These are phyloP conservation scores for Penicillium palitans DNA, from an alignment of 2,329 filamentous ascomycete species.

Conservation along the genomic window DNA sequence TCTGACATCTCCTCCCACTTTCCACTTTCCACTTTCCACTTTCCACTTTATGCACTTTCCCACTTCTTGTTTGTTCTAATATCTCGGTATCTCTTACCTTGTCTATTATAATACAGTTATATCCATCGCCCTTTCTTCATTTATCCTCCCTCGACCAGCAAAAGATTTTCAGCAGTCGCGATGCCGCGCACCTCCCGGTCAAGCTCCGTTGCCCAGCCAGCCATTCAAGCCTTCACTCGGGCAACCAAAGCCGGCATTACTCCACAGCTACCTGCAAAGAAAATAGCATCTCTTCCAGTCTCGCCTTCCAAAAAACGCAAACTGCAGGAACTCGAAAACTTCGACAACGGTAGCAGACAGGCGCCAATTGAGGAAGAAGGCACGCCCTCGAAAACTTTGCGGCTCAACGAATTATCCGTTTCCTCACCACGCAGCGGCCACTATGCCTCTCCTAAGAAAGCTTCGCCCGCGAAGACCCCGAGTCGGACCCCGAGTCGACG, in stretches of 20 bases:
- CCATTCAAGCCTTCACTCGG: slow-evolving; percentile 47
- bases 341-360: slow-evolving; percentile 28
- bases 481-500: slow-evolving; percentile 42
- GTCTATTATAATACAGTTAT: slow-evolving; percentile 16
- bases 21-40: slow-evolving; percentile 3
- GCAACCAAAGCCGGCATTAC: slow-evolving; percentile 44
- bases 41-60: slow-evolving; percentile 6
- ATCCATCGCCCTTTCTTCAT: slow-evolving; percentile 14
- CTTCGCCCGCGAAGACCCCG: slow-evolving; percentile 13
- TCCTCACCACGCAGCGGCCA: slow-evolving; percentile 36
- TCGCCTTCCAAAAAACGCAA: slow-evolving; percentile 46
- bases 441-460: slow-evolving; percentile 25
- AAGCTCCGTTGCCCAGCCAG: slow-evolving; percentile 38
- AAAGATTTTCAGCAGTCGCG: slow-evolving; percentile 25
- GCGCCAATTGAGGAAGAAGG: slow-evolving; percentile 20
- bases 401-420: slow-evolving; percentile 34
- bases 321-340: slow-evolving; percentile 36
- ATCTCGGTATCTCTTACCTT: slow-evolving; percentile 26
- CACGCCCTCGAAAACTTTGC: slow-evolving; percentile 38
- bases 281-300: slow-evolving; percentile 30
- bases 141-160: slow-evolving; percentile 1
- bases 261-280: slow-evolving; percentile 34
- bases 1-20: slow-evolving; percentile 10
- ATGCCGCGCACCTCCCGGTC: slow-evolving; percentile 35
- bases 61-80: slow-evolving; percentile 9